Conservation (phyloP, 1,284 basidiomycete genomes). For the Melanopsichium pennsylvanicum region DNA sequence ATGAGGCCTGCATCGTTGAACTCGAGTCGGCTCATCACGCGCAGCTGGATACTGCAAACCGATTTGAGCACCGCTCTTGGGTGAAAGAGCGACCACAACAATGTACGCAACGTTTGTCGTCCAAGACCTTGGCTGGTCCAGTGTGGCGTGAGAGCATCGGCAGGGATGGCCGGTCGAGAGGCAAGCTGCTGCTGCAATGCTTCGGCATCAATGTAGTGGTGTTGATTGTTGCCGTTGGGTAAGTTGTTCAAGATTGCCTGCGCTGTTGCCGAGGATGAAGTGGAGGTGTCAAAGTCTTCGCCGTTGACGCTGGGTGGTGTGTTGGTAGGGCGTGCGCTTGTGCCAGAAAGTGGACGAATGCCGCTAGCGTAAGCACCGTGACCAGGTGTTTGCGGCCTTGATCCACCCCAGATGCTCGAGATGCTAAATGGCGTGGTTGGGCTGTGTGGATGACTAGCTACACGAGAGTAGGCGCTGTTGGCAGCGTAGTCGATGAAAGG, state of each 20-base stretch:
- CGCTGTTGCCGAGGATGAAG: background rate
- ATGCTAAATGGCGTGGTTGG: constrained; percentile 56
- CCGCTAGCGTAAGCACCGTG: constrained; percentile 7
- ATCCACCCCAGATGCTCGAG: constrained; percentile 50
- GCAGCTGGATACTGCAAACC: constrained; percentile 61
- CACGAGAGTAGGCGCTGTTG: constrained; percentile 40
- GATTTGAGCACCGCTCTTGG: constrained; percentile 53
- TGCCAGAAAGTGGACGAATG: constrained; percentile 45
- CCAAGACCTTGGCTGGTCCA: constrained; percentile 61
- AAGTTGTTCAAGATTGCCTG: constrained; percentile 8
- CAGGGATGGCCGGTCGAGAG: constrained; percentile 50
- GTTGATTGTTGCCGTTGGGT: constrained; percentile 18
- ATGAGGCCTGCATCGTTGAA: constrained; percentile 65
- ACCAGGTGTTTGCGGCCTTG: constrained; percentile 55
- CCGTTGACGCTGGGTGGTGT: constrained; percentile 57
- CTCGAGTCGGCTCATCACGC: constrained; percentile 63
- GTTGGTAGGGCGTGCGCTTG: constrained; percentile 20
- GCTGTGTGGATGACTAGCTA: constrained; percentile 44
- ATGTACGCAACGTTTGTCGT: constrained; percentile 46
- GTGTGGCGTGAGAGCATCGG: constrained; percentile 57
- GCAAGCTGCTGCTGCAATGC: constrained; percentile 33
- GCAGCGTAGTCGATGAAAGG: constrained; percentile 58
- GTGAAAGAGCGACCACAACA: constrained; percentile 58
- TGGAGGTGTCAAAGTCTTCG: constrained; percentile 38
- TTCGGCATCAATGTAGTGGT: constrained; percentile 44